Evolutionary conservation across 306 rosid genomes (phyloP).

Genomic region (Castanea crenata): DNA sequence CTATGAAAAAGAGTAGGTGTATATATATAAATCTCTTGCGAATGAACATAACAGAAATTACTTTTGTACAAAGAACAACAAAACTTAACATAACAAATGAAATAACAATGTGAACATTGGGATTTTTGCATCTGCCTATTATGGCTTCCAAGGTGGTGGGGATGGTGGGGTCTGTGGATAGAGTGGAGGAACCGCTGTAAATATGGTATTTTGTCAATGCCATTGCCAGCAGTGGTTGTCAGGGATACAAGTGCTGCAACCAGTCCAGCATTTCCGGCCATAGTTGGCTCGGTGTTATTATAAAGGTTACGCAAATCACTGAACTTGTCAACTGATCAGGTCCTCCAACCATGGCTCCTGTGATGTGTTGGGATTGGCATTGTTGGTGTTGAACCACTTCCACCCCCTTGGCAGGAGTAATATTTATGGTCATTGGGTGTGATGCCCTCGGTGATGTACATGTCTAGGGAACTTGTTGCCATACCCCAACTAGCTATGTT

Average conservation of each 20-base stretch:
- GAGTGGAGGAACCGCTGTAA: conserved; percentile 58
- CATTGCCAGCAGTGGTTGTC: conserved; percentile 34
- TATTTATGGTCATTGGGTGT: conserved; percentile 38
- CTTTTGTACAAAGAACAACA: not conserved
- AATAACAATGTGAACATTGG: not conserved
- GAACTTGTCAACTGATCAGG: conserved; percentile 50
- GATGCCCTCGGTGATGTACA: conserved; percentile 70
- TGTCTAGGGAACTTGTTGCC: conserved; percentile 50
- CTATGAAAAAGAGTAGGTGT: not conserved
- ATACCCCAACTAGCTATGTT: conserved; percentile 62
- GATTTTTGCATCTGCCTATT: not conserved
- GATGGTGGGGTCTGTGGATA: conserved; percentile 58
- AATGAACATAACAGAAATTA: not conserved
- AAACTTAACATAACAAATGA: not conserved
- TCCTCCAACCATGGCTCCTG: conserved; percentile 78
- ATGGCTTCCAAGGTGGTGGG: conserved; percentile 65
- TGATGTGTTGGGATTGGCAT: conserved; percentile 48
- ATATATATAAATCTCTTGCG: not conserved
- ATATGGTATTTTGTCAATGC: conserved; percentile 58
- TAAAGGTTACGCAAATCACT: conserved; percentile 37
- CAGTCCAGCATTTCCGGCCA: conserved; percentile 67
- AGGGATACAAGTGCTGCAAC: conserved; percentile 66
- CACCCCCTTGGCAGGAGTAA: conserved; percentile 55
- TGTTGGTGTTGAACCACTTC: conserved; percentile 45
- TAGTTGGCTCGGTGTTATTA: conserved; percentile 53